Conservation (phyloP, 306 rosid species). For the Datisca glomerata region DNA sequence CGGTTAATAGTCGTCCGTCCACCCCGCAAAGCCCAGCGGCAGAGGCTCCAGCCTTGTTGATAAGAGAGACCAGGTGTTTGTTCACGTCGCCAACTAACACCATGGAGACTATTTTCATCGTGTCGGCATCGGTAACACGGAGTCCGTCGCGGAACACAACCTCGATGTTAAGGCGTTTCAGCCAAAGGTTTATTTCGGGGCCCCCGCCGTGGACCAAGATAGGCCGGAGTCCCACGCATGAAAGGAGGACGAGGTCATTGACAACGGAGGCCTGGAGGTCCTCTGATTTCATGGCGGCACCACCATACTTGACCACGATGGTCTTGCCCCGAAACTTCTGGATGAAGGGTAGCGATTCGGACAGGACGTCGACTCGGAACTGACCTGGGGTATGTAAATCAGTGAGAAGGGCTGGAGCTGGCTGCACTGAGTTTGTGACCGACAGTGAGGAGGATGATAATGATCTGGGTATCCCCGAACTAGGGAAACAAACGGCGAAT, state of each 20-base stretch:
- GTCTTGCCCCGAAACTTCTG: constrained; percentile 89
- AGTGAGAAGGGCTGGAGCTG: neutral
- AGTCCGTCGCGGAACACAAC: constrained; percentile 80
- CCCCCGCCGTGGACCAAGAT: constrained; percentile 92
- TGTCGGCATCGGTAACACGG: constrained; percentile 70
- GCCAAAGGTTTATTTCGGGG: constrained; percentile 89
- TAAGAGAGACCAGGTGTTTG: constrained; percentile 59
- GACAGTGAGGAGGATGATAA: too few species aligned
- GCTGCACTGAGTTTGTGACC: too few species aligned
- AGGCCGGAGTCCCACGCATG: constrained; percentile 83
- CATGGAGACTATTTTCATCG: constrained; percentile 97
- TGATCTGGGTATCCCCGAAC: too few species aligned
- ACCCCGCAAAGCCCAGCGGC: constrained; percentile 82
- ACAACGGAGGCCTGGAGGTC: constrained; percentile 76
- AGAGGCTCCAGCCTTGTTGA: constrained; percentile 69
- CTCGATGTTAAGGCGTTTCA: constrained; percentile 65
- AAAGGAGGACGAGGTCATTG: constrained; percentile 84
- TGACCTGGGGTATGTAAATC: constrained; percentile 29
- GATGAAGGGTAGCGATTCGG: constrained; percentile 90
- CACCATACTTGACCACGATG: constrained; percentile 88
- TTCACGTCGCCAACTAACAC: constrained; percentile 85
- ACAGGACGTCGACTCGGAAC: constrained; percentile 81
- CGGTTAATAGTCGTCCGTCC: constrained; percentile 67
- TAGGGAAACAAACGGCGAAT: too few species aligned
- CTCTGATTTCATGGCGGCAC: constrained; percentile 88